phyloP scores from a whole-genome alignment of 441 rosid genomes.

The Viola pubescens region DNA sequence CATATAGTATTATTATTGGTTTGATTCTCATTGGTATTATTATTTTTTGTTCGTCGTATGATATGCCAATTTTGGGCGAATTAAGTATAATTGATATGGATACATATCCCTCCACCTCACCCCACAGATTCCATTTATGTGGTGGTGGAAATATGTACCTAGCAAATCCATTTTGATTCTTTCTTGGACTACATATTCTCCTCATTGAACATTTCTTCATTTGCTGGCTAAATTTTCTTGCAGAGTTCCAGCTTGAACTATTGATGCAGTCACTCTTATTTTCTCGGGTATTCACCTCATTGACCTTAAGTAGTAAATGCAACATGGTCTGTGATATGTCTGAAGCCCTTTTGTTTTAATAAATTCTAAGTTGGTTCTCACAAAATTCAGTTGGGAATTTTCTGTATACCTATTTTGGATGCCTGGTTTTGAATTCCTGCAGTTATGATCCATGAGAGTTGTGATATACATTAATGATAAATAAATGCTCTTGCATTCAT shows the following conservation, averaged over 20 bases:
- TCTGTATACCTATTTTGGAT: background rate
- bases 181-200: conserved; percentile 10
- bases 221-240: conserved; percentile 21
- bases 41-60: conserved; percentile 5
- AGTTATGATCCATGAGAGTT: too few relatives aligned
- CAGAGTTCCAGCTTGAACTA: conserved; percentile 96
- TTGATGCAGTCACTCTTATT: conserved; percentile 87
- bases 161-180: conserved; percentile 2
- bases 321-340: background rate
- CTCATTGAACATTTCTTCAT: conserved; percentile 5
- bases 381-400: conserved; percentile 1
- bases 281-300: conserved; percentile 68
- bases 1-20: background rate
- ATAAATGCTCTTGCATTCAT: background rate
- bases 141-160: background rate
- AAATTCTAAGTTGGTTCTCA: conserved; percentile 3
- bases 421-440: too few relatives aligned
- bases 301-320: conserved; percentile 14
- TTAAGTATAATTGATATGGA: background rate
- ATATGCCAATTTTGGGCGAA: background rate
- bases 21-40: background rate
- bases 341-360: background rate
- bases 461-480: too few relatives aligned
- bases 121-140: background rate
- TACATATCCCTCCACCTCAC: background rate